Conservation (phyloP, 73 alveolate species). For the Paramecium sexaurelia region DNA sequence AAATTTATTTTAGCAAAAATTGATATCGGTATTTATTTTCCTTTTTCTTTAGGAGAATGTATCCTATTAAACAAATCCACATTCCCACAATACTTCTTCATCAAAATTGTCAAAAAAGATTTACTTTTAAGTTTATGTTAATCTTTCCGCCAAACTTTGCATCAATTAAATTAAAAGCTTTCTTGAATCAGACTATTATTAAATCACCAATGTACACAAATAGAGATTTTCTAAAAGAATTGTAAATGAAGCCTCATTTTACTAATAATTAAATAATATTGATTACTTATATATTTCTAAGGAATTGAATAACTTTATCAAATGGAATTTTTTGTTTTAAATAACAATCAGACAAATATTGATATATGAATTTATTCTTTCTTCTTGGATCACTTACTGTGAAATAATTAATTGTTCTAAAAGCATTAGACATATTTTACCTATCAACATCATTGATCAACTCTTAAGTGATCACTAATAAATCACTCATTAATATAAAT, state of each 20-base stretch:
- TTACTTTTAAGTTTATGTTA: neutral
- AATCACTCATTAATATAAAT: neutral
- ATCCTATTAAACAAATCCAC: conserved; percentile 67
- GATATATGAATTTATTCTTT: conserved; percentile 7
- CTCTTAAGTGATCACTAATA: neutral
- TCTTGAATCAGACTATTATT: conserved; percentile 16
- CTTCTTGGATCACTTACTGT: conserved; percentile 34
- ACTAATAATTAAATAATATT: neutral
- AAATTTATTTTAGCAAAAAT: conserved; percentile 83
- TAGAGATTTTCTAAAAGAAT: conserved; percentile 21
- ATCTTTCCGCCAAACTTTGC: conserved; percentile 34
- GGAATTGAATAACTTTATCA: neutral
- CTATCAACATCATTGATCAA: neutral
- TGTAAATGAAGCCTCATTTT: conserved; percentile 7
- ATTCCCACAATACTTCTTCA: conserved; percentile 68
- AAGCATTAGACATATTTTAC: neutral
- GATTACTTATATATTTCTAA: conserved; percentile 25
- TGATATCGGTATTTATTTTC: conserved; percentile 63
- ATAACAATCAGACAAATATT: conserved; percentile 7
- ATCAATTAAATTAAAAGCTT: neutral
- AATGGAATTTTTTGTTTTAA: conserved; percentile 25
- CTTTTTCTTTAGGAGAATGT: conserved; percentile 59
- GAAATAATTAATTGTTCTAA: conserved; percentile 9
- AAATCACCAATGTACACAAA: conserved; percentile 12
- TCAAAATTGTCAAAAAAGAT: conserved; percentile 61